Conservation (phyloP, 2,329 filamentous ascomycete genomes). For the Eurotiales sp. region DNA sequence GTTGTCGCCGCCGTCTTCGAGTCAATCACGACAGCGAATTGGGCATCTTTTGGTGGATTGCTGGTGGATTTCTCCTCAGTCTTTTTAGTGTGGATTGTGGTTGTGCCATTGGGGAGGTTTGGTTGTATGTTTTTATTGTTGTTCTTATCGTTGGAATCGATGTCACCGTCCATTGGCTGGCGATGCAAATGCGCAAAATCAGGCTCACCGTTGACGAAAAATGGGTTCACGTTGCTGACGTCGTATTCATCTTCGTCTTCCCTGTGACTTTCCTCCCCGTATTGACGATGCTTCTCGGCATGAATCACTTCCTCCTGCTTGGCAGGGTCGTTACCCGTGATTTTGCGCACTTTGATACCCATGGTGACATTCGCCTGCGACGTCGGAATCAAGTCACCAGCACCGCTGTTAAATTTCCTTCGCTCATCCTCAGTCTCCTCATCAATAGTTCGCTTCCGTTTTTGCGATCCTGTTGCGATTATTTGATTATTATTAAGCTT, state of each 20-base stretch:
- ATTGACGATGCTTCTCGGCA: constrained; percentile 27
- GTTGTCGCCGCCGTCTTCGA: neutral
- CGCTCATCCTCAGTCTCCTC: constrained; percentile 36
- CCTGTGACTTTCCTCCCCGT: constrained; percentile 23
- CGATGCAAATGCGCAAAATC: constrained; percentile 29
- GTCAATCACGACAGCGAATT: too few relatives aligned
- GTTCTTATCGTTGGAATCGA: too few relatives aligned
- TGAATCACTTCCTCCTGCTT: constrained; percentile 30
- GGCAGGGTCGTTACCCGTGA: constrained; percentile 37
- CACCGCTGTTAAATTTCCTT: constrained; percentile 50
- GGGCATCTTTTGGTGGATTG: too few relatives aligned
- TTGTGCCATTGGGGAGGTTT: too few relatives aligned
- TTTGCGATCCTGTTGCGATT: constrained; percentile 26
- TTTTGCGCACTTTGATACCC: constrained; percentile 48
- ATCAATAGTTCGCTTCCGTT: constrained; percentile 41
- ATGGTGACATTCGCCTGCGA: constrained; percentile 41
- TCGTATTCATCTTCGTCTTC: constrained; percentile 33
- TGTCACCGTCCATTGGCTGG: constrained; percentile 19
- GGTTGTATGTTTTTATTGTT: too few relatives aligned
- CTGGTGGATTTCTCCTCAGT: too few relatives aligned
- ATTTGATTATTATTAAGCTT: constrained; percentile 17
- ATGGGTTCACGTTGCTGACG: constrained; percentile 20
- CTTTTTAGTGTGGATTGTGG: too few relatives aligned
- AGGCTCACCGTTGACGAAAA: constrained; percentile 27
- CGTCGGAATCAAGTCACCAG: constrained; percentile 51